phyloP scores from a whole-genome alignment of 768 basidiomycete genomes.

The Leccinum aurantiacum region DNA sequence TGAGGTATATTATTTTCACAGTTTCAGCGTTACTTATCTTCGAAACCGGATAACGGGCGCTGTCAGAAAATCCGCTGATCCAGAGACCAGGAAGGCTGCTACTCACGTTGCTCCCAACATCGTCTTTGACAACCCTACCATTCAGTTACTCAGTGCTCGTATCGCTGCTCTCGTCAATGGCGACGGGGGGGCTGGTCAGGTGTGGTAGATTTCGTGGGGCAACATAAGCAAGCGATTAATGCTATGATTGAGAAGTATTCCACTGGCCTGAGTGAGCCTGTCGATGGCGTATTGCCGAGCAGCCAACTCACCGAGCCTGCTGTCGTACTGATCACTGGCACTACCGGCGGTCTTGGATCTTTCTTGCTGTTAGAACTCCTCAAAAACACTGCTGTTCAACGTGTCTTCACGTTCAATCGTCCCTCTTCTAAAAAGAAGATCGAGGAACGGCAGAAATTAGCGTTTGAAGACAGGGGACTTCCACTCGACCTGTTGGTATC shows the following conservation, averaged over 20 bases:
- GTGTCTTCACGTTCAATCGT: constrained; percentile 37
- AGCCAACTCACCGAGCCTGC: constrained; percentile 8
- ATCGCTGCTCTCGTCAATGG: constrained; percentile 10
- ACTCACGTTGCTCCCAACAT: constrained; percentile 29
- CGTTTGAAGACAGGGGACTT: constrained; percentile 34
- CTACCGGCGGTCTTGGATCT: constrained; percentile 42
- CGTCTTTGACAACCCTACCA: constrained; percentile 42
- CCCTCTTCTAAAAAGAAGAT: constrained; percentile 16
- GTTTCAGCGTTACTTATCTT: constrained; percentile 32
- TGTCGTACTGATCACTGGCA: constrained; percentile 40
- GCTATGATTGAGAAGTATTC: constrained; percentile 44
- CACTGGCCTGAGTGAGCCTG: constrained; percentile 9
- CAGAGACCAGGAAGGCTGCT: constrained; percentile 28
- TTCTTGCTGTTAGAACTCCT: constrained; percentile 35
- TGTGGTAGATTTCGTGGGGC: neutral
- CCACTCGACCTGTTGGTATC: constrained; percentile 27
- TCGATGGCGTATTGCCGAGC: constrained; percentile 10
- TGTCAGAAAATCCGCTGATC: constrained; percentile 32
- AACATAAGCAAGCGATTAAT: constrained; percentile 30
- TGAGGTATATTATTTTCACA: neutral
- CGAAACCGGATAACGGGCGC: constrained; percentile 25
- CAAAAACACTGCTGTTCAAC: constrained; percentile 19
- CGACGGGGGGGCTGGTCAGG: neutral
- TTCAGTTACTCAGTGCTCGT: constrained; percentile 34
- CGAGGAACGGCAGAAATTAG: constrained; percentile 27